phyloP scores from a whole-genome alignment of 2,329 filamentous ascomycete genomes.

The Aspergillus awamori region DNA sequence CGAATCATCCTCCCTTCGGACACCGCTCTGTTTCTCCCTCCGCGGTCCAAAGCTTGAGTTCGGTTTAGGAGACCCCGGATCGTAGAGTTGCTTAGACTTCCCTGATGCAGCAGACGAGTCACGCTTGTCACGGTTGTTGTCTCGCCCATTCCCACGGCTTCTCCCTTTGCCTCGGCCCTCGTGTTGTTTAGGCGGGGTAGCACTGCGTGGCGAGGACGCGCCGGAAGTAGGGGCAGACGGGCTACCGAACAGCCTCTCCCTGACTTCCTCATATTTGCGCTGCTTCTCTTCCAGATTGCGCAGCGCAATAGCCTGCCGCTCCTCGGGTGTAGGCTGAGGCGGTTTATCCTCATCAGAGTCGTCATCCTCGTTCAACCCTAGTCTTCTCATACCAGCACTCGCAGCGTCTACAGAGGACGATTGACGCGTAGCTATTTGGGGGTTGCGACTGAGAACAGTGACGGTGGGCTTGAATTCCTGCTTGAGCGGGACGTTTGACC shows the following conservation, averaged over 20 bases:
- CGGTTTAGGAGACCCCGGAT: conserved; percentile 72
- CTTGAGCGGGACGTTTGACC: conserved; percentile 64
- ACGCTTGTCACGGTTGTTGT: conserved; percentile 43
- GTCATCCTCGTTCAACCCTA: conserved; percentile 53
- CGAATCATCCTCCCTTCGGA: conserved; percentile 42
- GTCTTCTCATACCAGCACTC: conserved; percentile 46
- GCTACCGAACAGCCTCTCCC: conserved; percentile 83
- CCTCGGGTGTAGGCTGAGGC: conserved; percentile 69
- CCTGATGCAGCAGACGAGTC: conserved; percentile 42
- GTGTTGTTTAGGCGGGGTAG: conserved; percentile 58
- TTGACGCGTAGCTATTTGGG: conserved; percentile 67
- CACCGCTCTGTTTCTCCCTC: conserved; percentile 43
- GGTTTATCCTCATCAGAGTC: conserved; percentile 70
- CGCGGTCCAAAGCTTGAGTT: conserved; percentile 54
- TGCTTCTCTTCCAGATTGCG: conserved; percentile 86
- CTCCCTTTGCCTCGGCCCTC: conserved; percentile 50
- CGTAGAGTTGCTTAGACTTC: conserved; percentile 67
- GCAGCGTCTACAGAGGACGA: conserved; percentile 48
- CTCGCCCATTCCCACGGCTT: conserved; percentile 54
- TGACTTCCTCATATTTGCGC: conserved; percentile 82
- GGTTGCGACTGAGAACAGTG: conserved; percentile 76
- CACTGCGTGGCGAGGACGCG: conserved; percentile 63
- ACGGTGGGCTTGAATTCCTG: conserved; percentile 78
- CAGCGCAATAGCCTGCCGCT: conserved; percentile 76
- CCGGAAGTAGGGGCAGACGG: conserved; percentile 51